Evolutionary conservation across 352 stramenopile genomes (phyloP).

Genomic region (Phytophthora sansomeana): DNA sequence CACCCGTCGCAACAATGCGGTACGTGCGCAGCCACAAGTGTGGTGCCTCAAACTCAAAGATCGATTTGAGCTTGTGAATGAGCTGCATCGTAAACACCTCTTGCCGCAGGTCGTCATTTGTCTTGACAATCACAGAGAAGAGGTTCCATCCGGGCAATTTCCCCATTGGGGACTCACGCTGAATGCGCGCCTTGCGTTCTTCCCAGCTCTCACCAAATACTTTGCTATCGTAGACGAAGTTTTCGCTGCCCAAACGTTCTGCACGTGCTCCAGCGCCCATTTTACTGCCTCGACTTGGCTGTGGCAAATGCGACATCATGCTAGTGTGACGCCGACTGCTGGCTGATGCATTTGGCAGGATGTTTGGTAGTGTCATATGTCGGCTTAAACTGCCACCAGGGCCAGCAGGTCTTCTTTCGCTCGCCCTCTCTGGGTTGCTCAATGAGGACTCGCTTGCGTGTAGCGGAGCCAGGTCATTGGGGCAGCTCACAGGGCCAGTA

Average conservation of each 20-base stretch:
- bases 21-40: constrained; percentile 96
- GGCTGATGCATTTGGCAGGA: constrained; percentile 9
- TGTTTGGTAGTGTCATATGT: constrained; percentile 33
- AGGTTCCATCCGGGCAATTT: constrained; percentile 90
- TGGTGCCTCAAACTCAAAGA: constrained; percentile 94
- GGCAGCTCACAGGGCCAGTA: constrained; percentile 11
- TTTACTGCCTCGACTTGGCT: constrained; percentile 41
- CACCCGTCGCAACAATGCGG: constrained; percentile 94
- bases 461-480: constrained; percentile 16
- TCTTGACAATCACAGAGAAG: constrained; percentile 97
- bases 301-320: constrained; percentile 37
- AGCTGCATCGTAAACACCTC: constrained; percentile 98
- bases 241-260: constrained; percentile 51
- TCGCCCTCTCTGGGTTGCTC: constrained; percentile 1
- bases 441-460: constrained; percentile 10
- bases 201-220: constrained; percentile 84
- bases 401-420: constrained; percentile 14
- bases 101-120: constrained; percentile 97
- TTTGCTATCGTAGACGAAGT: constrained; percentile 83
- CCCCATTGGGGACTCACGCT: constrained; percentile 76
- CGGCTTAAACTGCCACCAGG: constrained; percentile 13
- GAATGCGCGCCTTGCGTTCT: constrained; percentile 65
- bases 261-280: constrained; percentile 30
- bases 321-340: constrained; percentile 22
- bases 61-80: constrained; percentile 94